These are phyloP conservation scores for Sugiyamaella valdiviana DNA, from an alignment of 805 yeast genomes.

Conservation along the genomic window DNA sequence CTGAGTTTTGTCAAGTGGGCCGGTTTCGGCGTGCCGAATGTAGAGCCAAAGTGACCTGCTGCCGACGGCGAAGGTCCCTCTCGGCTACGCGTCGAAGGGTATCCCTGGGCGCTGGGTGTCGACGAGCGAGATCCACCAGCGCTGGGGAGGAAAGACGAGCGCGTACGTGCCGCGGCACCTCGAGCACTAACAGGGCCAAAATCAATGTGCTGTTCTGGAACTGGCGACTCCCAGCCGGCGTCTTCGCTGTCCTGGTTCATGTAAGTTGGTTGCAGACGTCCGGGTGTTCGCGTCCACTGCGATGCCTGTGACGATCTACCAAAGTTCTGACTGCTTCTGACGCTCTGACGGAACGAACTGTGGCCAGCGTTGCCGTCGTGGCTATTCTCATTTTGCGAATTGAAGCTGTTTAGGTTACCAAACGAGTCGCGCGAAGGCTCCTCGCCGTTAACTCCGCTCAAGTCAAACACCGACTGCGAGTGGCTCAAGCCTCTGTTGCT, in stretches of 20 bases:
- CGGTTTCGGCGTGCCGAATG: slow-evolving; percentile 27
- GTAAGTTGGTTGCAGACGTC: slow-evolving; percentile 1
- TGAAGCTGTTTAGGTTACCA: neutral
- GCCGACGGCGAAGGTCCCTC: neutral
- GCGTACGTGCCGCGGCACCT: neutral
- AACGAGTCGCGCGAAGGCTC: neutral
- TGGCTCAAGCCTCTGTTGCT: slow-evolving; percentile 3
- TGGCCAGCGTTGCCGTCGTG: no score
- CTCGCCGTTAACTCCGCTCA: neutral
- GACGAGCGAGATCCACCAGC: neutral
- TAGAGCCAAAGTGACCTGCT: slow-evolving; percentile 12
- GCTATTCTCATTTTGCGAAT: no score
- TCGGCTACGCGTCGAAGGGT: neutral
- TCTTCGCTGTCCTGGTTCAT: neutral
- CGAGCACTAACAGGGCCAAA: slow-evolving; percentile 1
- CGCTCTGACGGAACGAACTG: neutral
- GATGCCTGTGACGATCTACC: neutral
- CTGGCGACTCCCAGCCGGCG: neutral
- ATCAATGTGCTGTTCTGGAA: neutral
- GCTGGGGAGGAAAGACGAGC: slow-evolving; percentile 2
- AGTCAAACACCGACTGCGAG: slow-evolving; percentile 13
- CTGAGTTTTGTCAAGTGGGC: slow-evolving; percentile 10
- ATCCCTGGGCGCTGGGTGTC: slow-evolving; percentile 1
- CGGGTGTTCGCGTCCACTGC: slow-evolving; percentile 1
- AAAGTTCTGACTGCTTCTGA: neutral